These are phyloP conservation scores for Candida tallmaniae DNA, from an alignment of 805 yeast genomes.

Conservation along the genomic window DNA sequence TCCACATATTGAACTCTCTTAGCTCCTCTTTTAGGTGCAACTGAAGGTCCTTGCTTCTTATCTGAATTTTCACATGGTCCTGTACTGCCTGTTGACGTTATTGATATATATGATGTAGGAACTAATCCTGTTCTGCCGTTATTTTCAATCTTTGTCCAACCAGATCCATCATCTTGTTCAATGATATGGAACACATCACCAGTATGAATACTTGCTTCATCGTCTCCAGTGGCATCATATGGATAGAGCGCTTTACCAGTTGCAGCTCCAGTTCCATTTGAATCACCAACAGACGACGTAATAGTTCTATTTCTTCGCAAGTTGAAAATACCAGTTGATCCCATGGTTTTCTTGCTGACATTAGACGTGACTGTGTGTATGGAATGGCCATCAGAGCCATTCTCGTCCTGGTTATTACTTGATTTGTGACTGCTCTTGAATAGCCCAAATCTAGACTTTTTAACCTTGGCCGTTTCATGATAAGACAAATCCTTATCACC, in stretches of 20 bases:
- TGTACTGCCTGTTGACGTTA: slow-evolving; percentile 13
- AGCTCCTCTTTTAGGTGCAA: slow-evolving; percentile 73
- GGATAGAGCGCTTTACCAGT: slow-evolving; percentile 55
- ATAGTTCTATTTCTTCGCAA: slow-evolving; percentile 31
- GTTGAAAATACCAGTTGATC: slow-evolving; percentile 26
- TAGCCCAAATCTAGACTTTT: slow-evolving; percentile 58
- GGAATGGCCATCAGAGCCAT: slow-evolving; percentile 25
- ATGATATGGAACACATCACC: slow-evolving; percentile 61
- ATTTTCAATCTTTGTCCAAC: slow-evolving; percentile 73
- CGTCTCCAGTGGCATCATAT: slow-evolving; percentile 66
- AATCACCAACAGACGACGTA: slow-evolving; percentile 14
- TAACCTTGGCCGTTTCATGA: slow-evolving; percentile 45
- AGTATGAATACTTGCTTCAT: slow-evolving; percentile 59
- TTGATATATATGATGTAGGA: slow-evolving; percentile 73
- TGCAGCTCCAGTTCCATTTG: slow-evolving; percentile 4
- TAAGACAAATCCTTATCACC: slow-evolving; percentile 68
- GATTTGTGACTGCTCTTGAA: slow-evolving; percentile 28
- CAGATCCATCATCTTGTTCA: slow-evolving; percentile 80
- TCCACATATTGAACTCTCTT: slow-evolving; percentile 58
- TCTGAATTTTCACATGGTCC: slow-evolving; percentile 6
- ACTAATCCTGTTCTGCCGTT: slow-evolving; percentile 66
- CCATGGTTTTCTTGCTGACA: slow-evolving; percentile 24
- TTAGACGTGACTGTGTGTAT: slow-evolving; percentile 29
- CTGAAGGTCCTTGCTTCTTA: slow-evolving; percentile 67
- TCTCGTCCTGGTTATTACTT: slow-evolving; percentile 6